Evolutionary conservation across 768 basidiomycete genomes (phyloP).

Genomic region (Tulasnella sp.): DNA sequence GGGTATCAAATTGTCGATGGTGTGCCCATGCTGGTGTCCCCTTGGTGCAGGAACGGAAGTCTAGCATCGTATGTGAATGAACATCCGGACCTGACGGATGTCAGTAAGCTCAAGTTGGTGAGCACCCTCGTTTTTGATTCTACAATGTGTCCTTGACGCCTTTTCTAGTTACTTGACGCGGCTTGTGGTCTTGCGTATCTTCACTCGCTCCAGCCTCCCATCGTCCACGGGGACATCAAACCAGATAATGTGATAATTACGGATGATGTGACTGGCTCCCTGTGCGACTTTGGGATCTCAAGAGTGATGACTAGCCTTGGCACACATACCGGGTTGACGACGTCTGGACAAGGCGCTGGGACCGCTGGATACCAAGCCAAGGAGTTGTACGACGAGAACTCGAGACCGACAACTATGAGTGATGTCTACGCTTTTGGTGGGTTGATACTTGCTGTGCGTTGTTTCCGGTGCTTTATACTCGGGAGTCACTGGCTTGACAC

Average conservation of each 20-base stretch:
- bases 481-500: too few relatives aligned
- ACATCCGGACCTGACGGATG: neutral
- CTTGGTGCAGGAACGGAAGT: conserved; percentile 10
- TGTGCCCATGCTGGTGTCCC: conserved; percentile 3
- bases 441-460: conserved; percentile 7
- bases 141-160: neutral
- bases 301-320: neutral
- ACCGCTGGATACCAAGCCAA: neutral
- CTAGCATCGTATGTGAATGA: neutral
- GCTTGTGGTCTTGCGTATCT: conserved; percentile 21
- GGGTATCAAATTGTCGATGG: neutral
- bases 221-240: conserved; percentile 25
- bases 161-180: neutral
- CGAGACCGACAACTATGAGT: neutral
- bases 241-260: conserved; percentile 17
- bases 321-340: conserved; percentile 10
- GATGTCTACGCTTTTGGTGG: conserved; percentile 22
- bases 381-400: conserved; percentile 4
- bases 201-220: conserved; percentile 8
- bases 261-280: neutral
- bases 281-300: conserved; percentile 20
- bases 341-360: conserved; percentile 15
- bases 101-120: neutral
- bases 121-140: neutral
- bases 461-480: neutral